A percentile compares a stretch with the other conserved stretches of the same genome.
phyloP scores from a whole-genome alignment of 768 basidiomycete species.

The Botryobasidium botryosum region DNA sequence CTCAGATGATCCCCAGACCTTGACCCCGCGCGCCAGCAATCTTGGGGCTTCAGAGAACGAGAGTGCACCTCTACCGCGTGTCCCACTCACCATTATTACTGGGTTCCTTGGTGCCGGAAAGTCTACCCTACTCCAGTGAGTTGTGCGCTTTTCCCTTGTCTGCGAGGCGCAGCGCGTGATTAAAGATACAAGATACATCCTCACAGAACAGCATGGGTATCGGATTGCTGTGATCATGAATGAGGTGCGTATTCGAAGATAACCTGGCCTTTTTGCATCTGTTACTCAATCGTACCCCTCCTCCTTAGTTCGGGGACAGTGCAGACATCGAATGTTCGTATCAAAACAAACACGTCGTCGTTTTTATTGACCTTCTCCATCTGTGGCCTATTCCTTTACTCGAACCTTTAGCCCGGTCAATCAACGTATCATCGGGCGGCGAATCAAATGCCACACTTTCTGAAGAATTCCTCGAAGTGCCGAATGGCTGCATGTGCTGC shows the following conservation, averaged over 20 bases:
- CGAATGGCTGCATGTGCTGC: conserved; percentile 97
- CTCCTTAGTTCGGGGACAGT: conserved; percentile 70
- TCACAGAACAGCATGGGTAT: conserved; percentile 87
- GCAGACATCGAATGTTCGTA: conserved; percentile 73
- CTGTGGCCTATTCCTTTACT: not conserved
- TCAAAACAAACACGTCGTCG: not conserved
- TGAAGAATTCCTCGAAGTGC: conserved; percentile 80
- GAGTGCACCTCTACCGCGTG: too few species aligned
- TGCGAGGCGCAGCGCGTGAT: not conserved
- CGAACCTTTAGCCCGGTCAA: conserved; percentile 49
- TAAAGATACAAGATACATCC: conserved; percentile 35
- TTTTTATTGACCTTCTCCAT: not conserved
- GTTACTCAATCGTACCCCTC: conserved; percentile 12
- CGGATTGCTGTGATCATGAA: conserved; percentile 98
- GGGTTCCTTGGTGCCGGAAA: conserved; percentile 88
- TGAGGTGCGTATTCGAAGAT: conserved; percentile 25
- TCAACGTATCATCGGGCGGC: conserved; percentile 52
- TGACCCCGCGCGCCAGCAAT: too few species aligned
- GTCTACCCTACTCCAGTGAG: conserved; percentile 73
- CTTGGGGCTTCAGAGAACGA: too few species aligned
- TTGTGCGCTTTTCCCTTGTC: conserved; percentile 3
- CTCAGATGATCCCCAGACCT: too few species aligned
- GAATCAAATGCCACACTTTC: conserved; percentile 44
- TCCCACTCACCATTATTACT: conserved; percentile 87
- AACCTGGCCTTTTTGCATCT: not conserved